Percentiles rank a stretch among this genome's conserved stretches.
Evolutionary conservation across 2,329 filamentous ascomycete genomes (phyloP).

Genomic region (Macrophomina tecta): DNA sequence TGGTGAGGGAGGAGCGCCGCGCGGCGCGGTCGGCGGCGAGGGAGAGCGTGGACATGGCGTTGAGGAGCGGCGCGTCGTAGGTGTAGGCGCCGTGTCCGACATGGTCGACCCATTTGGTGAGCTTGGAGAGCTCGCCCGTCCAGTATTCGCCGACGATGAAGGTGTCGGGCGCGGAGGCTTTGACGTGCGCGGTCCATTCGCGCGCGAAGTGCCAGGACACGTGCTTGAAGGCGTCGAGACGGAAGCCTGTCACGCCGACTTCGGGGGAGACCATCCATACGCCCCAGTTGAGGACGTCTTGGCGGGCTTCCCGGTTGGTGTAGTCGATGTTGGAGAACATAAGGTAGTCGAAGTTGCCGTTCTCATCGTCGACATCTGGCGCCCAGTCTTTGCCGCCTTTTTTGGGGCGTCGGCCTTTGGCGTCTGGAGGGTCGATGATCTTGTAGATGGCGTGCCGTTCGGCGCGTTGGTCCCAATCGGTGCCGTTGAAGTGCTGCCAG

Average conservation of each 20-base stretch:
- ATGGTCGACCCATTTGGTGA: constrained; percentile 62
- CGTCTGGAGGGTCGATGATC: constrained; percentile 54
- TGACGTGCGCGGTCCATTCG: constrained; percentile 65
- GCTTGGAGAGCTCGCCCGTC: constrained; percentile 62
- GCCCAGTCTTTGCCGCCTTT: constrained; percentile 69
- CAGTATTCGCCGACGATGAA: constrained; percentile 75
- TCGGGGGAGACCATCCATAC: constrained; percentile 66
- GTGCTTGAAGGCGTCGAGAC: constrained; percentile 76
- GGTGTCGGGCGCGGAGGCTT: constrained; percentile 56
- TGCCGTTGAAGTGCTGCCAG: constrained; percentile 71
- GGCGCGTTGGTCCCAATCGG: constrained; percentile 67
- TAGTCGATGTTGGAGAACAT: constrained; percentile 78
- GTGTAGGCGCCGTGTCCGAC: constrained; percentile 63
- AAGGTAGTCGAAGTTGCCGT: constrained; percentile 71
- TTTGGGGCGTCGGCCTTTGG: background rate
- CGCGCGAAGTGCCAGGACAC: constrained; percentile 70
- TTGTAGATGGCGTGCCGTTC: constrained; percentile 69
- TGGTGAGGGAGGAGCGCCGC: background rate
- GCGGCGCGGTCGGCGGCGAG: constrained; percentile 50
- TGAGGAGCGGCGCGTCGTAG: constrained; percentile 72
- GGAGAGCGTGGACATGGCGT: constrained; percentile 69
- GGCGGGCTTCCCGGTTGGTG: constrained; percentile 59
- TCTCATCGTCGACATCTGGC: constrained; percentile 66
- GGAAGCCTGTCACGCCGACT: constrained; percentile 67
- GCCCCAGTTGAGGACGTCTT: constrained; percentile 71